A percentile compares a stretch with the other conserved stretches of the same genome.
phyloP scores from a whole-genome alignment of 441 rosid genomes.

The Dalechampia spathulata region DNA sequence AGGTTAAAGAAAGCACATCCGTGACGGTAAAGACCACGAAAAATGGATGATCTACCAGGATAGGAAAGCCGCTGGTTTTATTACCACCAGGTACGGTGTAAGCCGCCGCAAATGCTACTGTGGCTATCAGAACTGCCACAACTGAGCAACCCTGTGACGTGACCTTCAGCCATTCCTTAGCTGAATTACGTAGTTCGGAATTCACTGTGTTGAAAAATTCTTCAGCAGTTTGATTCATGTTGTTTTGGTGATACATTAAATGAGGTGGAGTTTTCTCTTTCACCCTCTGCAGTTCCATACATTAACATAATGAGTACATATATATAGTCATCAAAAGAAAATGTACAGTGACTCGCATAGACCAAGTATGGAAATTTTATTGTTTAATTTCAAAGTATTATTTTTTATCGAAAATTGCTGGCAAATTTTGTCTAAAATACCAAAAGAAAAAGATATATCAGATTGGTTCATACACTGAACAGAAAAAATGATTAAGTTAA shows the following conservation, averaged over 20 bases:
- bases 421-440: too few relatives aligned
- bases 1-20: conserved; percentile 13
- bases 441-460: too few relatives aligned
- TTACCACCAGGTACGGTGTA: conserved; percentile 19
- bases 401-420: too few relatives aligned
- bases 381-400: too few relatives aligned
- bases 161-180: conserved; percentile 12
- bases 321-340: too few relatives aligned
- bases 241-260: not conserved
- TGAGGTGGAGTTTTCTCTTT: not conserved
- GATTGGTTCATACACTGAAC: too few relatives aligned
- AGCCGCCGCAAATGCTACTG: conserved; percentile 21
- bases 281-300: conserved; percentile 7
- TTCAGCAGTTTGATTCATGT: not conserved
- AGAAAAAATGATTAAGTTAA: too few relatives aligned
- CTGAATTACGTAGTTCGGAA: not conserved
- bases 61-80: conserved; percentile 8
- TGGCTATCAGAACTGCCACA: conserved; percentile 17
- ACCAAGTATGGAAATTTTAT: too few relatives aligned
- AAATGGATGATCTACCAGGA: conserved; percentile 1
- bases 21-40: conserved; percentile 12
- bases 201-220: not conserved
- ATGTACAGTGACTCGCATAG: too few relatives aligned
- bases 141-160: conserved; percentile 18
- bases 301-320: too few relatives aligned